Conservation (phyloP, 768 basidiomycete genomes). For the Lentinula sp. region DNA sequence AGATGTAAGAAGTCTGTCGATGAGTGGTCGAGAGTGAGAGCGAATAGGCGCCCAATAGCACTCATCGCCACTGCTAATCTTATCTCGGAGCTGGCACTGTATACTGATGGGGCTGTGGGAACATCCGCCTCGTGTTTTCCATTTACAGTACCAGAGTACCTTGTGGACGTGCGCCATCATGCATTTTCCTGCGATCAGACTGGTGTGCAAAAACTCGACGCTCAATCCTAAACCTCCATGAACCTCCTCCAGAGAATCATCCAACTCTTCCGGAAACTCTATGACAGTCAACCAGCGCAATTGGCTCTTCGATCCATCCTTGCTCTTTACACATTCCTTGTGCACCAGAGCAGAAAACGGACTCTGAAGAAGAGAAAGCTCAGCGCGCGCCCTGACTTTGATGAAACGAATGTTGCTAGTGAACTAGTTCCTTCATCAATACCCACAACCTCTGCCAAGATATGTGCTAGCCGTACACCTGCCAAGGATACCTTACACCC, state of each 20-base stretch:
- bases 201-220: background rate
- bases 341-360: background rate
- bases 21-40: too few species aligned
- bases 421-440: background rate
- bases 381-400: background rate
- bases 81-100: too few species aligned
- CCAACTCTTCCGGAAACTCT: background rate
- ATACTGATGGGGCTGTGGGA: background rate
- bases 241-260: background rate
- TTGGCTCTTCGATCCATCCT: background rate
- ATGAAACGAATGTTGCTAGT: background rate
- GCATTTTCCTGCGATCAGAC: background rate
- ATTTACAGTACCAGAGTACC: background rate
- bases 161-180: background rate
- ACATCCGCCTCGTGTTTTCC: conserved; percentile 5
- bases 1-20: too few species aligned
- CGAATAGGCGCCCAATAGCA: too few species aligned
- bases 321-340: background rate
- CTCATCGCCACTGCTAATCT: too few species aligned
- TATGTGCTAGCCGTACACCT: background rate
- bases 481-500: background rate
- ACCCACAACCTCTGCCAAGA: background rate
- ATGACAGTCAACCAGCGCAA: background rate
- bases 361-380: background rate
- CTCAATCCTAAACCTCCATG: background rate